A percentile compares a stretch with the other conserved stretches of the same genome.
Conservation (phyloP, 805 yeast species). For the Candida chilensis region DNA sequence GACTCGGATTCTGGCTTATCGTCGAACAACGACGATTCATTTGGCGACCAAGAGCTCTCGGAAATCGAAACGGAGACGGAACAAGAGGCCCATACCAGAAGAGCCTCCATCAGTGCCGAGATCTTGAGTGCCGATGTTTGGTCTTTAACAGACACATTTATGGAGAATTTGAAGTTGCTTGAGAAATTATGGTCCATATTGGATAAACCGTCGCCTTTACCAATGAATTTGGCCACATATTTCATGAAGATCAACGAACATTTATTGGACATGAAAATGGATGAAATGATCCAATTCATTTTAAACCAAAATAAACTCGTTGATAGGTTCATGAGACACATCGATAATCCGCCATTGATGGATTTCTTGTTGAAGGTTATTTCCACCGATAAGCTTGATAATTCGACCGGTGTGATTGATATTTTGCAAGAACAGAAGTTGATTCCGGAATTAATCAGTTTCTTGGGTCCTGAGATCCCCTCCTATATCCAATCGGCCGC, state of each 20-base stretch:
- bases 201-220: conserved; percentile 56
- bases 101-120: conserved; percentile 76
- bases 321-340: conserved; percentile 71
- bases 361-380: conserved; percentile 85
- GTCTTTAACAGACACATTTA: conserved; percentile 85
- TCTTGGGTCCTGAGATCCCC: conserved; percentile 57
- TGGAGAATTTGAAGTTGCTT: conserved; percentile 62
- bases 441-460: conserved; percentile 63
- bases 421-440: conserved; percentile 63
- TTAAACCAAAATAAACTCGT: conserved; percentile 63
- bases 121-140: conserved; percentile 87
- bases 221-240: conserved; percentile 74
- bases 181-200: conserved; percentile 73
- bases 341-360: conserved; percentile 91
- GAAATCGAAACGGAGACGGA: conserved; percentile 12
- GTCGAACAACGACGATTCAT: conserved; percentile 3
- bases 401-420: conserved; percentile 81
- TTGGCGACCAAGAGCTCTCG: neutral
- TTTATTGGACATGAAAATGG: conserved; percentile 80
- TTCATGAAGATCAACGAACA: conserved; percentile 91
- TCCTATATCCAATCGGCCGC: conserved; percentile 85
- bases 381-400: conserved; percentile 86
- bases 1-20: conserved; percentile 7
- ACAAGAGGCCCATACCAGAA: conserved; percentile 20
- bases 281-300: conserved; percentile 66